Conservation (phyloP, 2,329 filamentous ascomycete genomes). For the Pseudocercospora fuligena region DNA sequence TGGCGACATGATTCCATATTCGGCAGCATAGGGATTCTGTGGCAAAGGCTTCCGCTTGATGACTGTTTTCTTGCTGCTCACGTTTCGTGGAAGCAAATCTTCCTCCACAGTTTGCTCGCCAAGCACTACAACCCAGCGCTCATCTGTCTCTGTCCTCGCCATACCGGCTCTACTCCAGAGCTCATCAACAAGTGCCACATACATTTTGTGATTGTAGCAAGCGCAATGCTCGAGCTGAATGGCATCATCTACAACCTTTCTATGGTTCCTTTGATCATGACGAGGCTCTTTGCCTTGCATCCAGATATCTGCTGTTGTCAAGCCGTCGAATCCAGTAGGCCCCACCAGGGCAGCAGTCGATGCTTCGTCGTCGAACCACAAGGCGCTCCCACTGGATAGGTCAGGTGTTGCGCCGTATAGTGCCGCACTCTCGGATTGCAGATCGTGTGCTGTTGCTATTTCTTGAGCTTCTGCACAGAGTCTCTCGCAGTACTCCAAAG, state of each 20-base stretch:
- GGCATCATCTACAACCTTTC: neutral
- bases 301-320: conserved; percentile 19
- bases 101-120: neutral
- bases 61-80: neutral
- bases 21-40: neutral
- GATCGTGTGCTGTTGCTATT: conserved; percentile 2
- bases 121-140: conserved; percentile 21
- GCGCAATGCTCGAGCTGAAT: conserved; percentile 3
- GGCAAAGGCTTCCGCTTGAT: neutral
- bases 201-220: conserved; percentile 18
- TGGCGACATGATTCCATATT: neutral
- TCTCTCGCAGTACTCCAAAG: conserved; percentile 2
- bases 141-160: conserved; percentile 20
- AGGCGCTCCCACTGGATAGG: conserved; percentile 7
- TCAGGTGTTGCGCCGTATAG: neutral
- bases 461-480: conserved; percentile 16
- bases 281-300: conserved; percentile 2
- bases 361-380: conserved; percentile 13
- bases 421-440: neutral
- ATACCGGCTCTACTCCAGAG: conserved; percentile 15
- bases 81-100: neutral
- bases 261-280: conserved; percentile 13
- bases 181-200: conserved; percentile 18
- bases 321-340: conserved; percentile 13
- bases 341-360: conserved; percentile 16